A percentile compares a stretch with the other conserved stretches of the same genome.
phyloP scores from a whole-genome alignment of 352 stramenopile species.

The Phytophthora fragariae region DNA sequence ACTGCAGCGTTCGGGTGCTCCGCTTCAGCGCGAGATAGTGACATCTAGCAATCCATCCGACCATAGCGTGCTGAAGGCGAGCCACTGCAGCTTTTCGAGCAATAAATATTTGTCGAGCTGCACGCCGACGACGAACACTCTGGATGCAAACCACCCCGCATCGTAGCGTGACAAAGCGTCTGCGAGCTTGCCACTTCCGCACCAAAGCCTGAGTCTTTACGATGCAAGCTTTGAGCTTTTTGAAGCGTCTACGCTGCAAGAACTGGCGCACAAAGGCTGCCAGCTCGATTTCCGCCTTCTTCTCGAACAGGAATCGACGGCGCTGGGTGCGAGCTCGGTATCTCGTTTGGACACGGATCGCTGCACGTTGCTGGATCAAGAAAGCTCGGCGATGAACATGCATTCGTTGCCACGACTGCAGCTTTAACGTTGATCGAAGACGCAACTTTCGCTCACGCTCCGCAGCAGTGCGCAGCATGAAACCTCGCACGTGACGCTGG shows the following conservation, averaged over 20 bases:
- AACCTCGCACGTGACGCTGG: conserved; percentile 58
- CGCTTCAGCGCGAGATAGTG: conserved; percentile 48
- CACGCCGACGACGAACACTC: conserved; percentile 51
- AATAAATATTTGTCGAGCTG: conserved; percentile 30
- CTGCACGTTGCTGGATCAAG: conserved; percentile 31
- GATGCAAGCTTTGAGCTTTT: conserved; percentile 67
- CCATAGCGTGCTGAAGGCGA: conserved; percentile 58
- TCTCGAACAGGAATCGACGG: conserved; percentile 55
- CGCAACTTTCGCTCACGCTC: conserved; percentile 67
- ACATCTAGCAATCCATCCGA: conserved; percentile 56
- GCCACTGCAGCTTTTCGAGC: conserved; percentile 42
- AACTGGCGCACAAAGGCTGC: conserved; percentile 76
- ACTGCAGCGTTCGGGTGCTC: conserved; percentile 50
- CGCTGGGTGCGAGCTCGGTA: conserved; percentile 52
- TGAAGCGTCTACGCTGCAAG: conserved; percentile 70
- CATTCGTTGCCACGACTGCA: conserved; percentile 78
- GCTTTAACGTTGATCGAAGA: conserved; percentile 38
- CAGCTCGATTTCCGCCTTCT: conserved; percentile 66
- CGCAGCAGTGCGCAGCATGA: conserved; percentile 65
- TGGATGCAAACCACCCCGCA: conserved; percentile 49
- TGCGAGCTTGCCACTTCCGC: conserved; percentile 51
- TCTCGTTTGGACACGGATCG: conserved; percentile 56
- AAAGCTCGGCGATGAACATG: conserved; percentile 42
- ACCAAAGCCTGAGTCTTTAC: conserved; percentile 71
- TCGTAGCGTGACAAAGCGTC: conserved; percentile 39